Base-by-base conservation (phyloP, 306 rosid genomes). In the Adenanthera pavonina region DNA sequence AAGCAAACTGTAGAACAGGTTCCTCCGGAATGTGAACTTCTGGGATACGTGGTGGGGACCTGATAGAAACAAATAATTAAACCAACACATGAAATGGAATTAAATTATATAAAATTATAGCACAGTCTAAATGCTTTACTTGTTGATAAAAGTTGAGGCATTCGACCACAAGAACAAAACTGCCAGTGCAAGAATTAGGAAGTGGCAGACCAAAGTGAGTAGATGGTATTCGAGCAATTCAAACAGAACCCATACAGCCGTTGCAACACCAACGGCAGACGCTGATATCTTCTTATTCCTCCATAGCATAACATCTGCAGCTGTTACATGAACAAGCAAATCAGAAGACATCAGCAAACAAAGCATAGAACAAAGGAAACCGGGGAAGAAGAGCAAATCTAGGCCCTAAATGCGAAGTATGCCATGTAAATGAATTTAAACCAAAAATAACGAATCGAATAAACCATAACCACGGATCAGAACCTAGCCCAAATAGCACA, bases 261-360 rank as follows among this genome's bases (percentile, higher is more conserved):
- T 91, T 8, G 91, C 92, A 38, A 86, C 91, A 30, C 94, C 92
- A 3, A 96, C 92, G 35, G 87, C 85, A 57, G 94, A 88, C 3
- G 87, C 94, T 0, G 98, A 92, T 70, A 89, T 70, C 89, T 96
- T 96, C 92, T 93, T 96, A 75, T 94, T 82, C 86, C 99, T 96
- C 99, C 99, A 96, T 47, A 96, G 84, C 82, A 93, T 88, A 73
- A 96, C 87, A 90, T 96, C 98, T 3, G 99, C 99, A 57, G 89
- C 98, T 93, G 97, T 17, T 11, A 30, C 74, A 85, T 10, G 41
- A 82, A 81, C 59, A 74, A 62, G 30, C n/a, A 54, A 84, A 62
- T 70, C 66, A 78, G 25, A 35, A 6, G 0, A 13, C 33, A 15
- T 38, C 30, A 40, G 52, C 41, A 70, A 70, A 30, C 36, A 70